Evolutionary conservation across 2,329 filamentous ascomycete genomes (phyloP).

Genomic region (Xylariaceae sp.): DNA sequence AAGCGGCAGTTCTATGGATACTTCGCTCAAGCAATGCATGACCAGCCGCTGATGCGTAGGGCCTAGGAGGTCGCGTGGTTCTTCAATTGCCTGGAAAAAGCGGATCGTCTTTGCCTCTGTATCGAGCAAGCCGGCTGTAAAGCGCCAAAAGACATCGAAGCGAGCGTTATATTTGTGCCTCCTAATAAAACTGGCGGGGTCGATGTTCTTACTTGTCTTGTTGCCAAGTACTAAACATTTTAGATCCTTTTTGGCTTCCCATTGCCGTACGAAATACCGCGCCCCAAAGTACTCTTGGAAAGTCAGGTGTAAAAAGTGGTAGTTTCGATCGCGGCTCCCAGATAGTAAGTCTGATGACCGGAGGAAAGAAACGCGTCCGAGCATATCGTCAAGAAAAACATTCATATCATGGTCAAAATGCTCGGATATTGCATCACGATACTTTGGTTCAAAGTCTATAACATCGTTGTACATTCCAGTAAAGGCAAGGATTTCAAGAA

Average conservation of each 20-base stretch:
- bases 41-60: constrained; percentile 47
- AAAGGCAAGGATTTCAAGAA: constrained; percentile 44
- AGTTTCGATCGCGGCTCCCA: constrained; percentile 31
- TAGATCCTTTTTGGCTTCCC: constrained; percentile 32
- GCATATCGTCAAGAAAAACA: background rate
- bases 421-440: constrained; percentile 32
- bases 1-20: background rate
- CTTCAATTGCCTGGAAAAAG: constrained; percentile 42
- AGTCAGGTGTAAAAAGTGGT: constrained; percentile 52
- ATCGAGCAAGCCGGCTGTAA: constrained; percentile 49
- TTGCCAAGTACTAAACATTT: constrained; percentile 21
- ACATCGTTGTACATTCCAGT: constrained; percentile 43
- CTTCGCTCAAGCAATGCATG: constrained; percentile 48
- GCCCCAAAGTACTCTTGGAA: constrained; percentile 53
- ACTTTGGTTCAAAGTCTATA: constrained; percentile 42
- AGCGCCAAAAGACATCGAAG: constrained; percentile 52
- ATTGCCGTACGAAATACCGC: constrained; percentile 46
- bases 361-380: constrained; percentile 46
- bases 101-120: constrained; percentile 9
- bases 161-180: constrained; percentile 47
- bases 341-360: constrained; percentile 40
- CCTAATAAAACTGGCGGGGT: constrained; percentile 38
- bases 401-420: background rate
- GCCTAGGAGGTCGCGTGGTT: constrained; percentile 47
- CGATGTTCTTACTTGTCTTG: background rate